Percentiles rank a stretch among this genome's conserved stretches.
phyloP scores from a whole-genome alignment of 192 early-diverging fungal species.

The Coemansia brasiliensis region DNA sequence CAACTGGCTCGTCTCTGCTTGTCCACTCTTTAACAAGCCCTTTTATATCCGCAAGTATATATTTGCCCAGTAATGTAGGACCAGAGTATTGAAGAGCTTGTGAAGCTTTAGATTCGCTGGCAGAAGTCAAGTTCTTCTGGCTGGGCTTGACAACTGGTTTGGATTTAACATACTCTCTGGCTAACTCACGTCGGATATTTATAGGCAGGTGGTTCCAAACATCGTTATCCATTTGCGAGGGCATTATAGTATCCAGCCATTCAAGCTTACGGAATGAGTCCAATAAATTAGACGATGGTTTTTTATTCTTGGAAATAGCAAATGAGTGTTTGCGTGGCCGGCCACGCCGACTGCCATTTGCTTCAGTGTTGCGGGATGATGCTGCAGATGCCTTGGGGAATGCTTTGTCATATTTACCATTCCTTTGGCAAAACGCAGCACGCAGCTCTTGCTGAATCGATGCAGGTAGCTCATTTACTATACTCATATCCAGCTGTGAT shows the following conservation, averaged over 20 bases:
- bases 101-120: not conserved
- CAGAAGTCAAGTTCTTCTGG: not conserved
- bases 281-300: slow-evolving; percentile 18
- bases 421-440: slow-evolving; percentile 15
- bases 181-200: slow-evolving; percentile 38
- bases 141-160: slow-evolving; percentile 5
- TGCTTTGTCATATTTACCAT: not conserved
- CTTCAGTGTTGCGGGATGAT: not conserved
- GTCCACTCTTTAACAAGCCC: slow-evolving; percentile 29
- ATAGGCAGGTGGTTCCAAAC: slow-evolving; percentile 34
- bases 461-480: slow-evolving; percentile 36
- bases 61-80: slow-evolving; percentile 28
- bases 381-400: not conserved
- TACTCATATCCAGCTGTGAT: slow-evolving; percentile 41
- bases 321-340: slow-evolving; percentile 30
- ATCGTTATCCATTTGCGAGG: slow-evolving; percentile 43
- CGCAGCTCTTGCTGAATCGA: slow-evolving; percentile 37
- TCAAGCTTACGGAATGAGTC: slow-evolving; percentile 35
- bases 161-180: slow-evolving; percentile 29
- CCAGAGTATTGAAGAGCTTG: not conserved
- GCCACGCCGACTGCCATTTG: slow-evolving; percentile 16
- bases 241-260: slow-evolving; percentile 34
- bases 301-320: not conserved
- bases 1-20: slow-evolving; percentile 14
- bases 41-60: slow-evolving; percentile 12